Evolutionary conservation across 441 rosid species (phyloP).

Genomic region (Melastoma candidum): DNA sequence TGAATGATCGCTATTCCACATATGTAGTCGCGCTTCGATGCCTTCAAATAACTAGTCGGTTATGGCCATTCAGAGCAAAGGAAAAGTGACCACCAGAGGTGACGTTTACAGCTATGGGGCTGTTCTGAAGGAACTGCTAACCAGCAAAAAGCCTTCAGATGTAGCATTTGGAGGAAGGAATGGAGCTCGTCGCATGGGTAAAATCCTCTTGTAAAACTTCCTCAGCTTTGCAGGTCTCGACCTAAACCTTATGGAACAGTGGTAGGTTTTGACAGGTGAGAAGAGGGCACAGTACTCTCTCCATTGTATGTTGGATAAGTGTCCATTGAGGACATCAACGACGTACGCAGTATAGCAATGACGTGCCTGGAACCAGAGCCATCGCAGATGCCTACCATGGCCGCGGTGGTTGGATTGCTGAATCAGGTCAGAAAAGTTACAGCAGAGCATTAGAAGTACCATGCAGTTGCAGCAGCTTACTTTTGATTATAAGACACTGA

Average conservation of each 20-base stretch:
- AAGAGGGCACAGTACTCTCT: conserved; percentile 51
- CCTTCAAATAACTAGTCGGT: too few relatives aligned
- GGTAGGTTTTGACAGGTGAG: conserved; percentile 38
- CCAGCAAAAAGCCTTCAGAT: conserved; percentile 69
- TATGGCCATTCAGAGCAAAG: conserved; percentile 39
- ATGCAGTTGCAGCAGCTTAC: too few relatives aligned
- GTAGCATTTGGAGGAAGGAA: conserved; percentile 79
- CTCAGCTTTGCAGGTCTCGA: too few relatives aligned
- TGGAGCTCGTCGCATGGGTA: conserved; percentile 86
- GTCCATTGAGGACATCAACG: conserved; percentile 41
- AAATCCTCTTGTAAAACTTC: neutral
- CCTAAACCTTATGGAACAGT: too few relatives aligned
- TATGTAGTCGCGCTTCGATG: too few relatives aligned
- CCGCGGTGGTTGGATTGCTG: conserved; percentile 59
- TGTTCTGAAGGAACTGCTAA: conserved; percentile 55
- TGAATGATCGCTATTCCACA: too few relatives aligned
- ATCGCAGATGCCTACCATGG: too few relatives aligned
- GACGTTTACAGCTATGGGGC: conserved; percentile 92
- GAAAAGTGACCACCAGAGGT: conserved; percentile 70
- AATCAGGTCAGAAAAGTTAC: conserved; percentile 23
- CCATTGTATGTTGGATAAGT: conserved; percentile 42
- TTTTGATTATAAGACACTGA: too few relatives aligned
- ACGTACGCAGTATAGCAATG: conserved; percentile 43
- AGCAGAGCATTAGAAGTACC: conserved; percentile 7
- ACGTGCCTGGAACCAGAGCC: conserved; percentile 7